Conservation (phyloP, 1,284 basidiomycete species). For the Rhodotorula sp. region DNA sequence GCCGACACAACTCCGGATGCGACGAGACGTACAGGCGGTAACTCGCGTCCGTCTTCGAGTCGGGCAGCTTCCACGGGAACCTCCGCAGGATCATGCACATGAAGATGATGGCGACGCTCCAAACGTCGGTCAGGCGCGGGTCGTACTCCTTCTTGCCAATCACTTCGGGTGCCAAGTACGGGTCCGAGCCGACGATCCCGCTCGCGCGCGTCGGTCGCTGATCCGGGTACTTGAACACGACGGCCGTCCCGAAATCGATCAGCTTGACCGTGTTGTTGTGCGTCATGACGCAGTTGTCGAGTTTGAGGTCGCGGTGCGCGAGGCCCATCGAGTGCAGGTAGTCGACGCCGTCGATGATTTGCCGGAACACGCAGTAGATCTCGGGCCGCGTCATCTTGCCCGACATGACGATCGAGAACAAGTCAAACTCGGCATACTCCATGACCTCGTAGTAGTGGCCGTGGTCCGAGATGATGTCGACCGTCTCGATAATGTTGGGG, state of each 20-base stretch:
- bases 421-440: conserved; percentile 98
- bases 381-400: conserved; percentile 97
- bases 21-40: conserved; percentile 89
- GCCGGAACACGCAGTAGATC: conserved; percentile 98
- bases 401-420: conserved; percentile 99
- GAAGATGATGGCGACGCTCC: conserved; percentile 98
- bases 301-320: conserved; percentile 96
- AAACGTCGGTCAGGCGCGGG: conserved; percentile 95
- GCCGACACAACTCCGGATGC: conserved; percentile 75
- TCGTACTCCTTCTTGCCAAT: conserved; percentile 76
- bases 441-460: conserved; percentile 99
- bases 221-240: conserved; percentile 97
- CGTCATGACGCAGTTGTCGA: conserved; percentile 99
- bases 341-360: conserved; percentile 97
- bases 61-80: conserved; percentile 99
- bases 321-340: conserved; percentile 97
- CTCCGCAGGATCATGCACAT: conserved; percentile 97
- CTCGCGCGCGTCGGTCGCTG: conserved; percentile 75
- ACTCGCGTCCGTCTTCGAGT: conserved; percentile 85
- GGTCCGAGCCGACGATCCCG: conserved; percentile 95
- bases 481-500: conserved; percentile 94
- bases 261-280: conserved; percentile 90
- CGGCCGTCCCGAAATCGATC: conserved; percentile 99
- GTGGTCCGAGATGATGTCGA: conserved; percentile 97
- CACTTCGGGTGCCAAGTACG: conserved; percentile 98